A percentile compares a stretch with the other conserved stretches of the same genome.
Evolutionary conservation across 345 rosid species (phyloP).

Genomic region (Sonneratia alba): DNA sequence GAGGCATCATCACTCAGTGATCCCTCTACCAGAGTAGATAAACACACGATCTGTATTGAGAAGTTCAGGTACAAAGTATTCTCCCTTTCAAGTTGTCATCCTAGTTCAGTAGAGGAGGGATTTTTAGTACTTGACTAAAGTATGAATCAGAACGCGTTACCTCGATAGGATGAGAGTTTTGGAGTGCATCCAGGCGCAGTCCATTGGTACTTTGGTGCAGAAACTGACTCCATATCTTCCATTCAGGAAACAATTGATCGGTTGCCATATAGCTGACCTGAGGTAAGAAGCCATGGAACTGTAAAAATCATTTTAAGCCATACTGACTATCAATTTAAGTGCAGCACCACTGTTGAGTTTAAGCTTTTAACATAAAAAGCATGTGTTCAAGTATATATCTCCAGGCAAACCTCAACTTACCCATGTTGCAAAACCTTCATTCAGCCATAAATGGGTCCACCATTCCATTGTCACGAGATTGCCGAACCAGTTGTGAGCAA

Average conservation of each 20-base stretch:
- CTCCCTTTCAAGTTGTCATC: not conserved
- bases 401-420: constrained; percentile 11
- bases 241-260: constrained; percentile 29
- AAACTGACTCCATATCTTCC: constrained; percentile 41
- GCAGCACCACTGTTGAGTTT: too few species aligned
- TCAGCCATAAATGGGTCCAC: constrained; percentile 35
- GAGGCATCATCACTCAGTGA: too few species aligned
- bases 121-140: not conserved
- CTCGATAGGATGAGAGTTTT: constrained; percentile 36
- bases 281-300: not conserved
- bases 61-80: not conserved
- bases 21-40: not conserved
- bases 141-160: constrained; percentile 8
- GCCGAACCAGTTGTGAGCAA: constrained; percentile 47
- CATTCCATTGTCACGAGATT: constrained; percentile 45
- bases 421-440: constrained; percentile 38
- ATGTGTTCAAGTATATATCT: not conserved
- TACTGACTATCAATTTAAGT: too few species aligned
- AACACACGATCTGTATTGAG: not conserved
- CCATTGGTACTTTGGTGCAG: constrained; percentile 17
- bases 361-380: not conserved
- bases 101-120: not conserved
- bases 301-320: not conserved
- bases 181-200: constrained; percentile 20
- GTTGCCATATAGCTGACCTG: constrained; percentile 36